Evolutionary conservation across 2,329 filamentous ascomycete genomes (phyloP).

Genomic region (Fusarium lateritium): DNA sequence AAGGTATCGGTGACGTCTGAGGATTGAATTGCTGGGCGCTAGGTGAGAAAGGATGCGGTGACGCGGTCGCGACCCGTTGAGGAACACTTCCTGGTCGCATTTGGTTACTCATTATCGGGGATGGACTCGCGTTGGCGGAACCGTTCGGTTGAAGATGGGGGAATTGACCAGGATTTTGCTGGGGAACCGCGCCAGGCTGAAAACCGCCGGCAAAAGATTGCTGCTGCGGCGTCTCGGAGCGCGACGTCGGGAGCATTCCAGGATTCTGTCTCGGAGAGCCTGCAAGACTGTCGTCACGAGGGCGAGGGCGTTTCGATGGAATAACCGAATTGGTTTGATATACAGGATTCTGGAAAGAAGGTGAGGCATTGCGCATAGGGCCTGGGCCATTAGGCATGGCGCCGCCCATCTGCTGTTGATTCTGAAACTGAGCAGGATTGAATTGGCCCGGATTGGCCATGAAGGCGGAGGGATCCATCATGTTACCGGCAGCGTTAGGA

Average conservation of each 20-base stretch:
- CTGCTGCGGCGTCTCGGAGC: constrained; percentile 93
- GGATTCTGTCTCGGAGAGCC: constrained; percentile 85
- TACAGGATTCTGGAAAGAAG: constrained; percentile 80
- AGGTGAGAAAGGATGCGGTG: constrained; percentile 91
- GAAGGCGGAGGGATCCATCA: constrained; percentile 77
- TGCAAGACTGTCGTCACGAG: constrained; percentile 85
- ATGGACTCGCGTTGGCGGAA: constrained; percentile 88
- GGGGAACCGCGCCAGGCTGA: constrained; percentile 74
- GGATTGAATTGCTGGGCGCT: constrained; percentile 78
- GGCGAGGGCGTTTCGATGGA: constrained; percentile 88
- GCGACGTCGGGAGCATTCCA: constrained; percentile 82
- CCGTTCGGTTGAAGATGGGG: constrained; percentile 86
- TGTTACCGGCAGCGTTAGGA: constrained; percentile 68
- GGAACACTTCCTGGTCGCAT: constrained; percentile 78
- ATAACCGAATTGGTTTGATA: constrained; percentile 90
- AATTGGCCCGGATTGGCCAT: constrained; percentile 74
- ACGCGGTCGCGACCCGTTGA: constrained; percentile 90
- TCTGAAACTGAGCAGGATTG: constrained; percentile 72
- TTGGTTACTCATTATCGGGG: constrained; percentile 91
- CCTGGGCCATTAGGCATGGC: constrained; percentile 85
- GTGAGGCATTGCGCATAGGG: constrained; percentile 85
- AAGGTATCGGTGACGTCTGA: constrained; percentile 82
- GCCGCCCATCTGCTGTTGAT: constrained; percentile 67
- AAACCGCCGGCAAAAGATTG: constrained; percentile 79
- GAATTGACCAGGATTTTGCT: constrained; percentile 77